These are phyloP conservation scores for Dendrobium nobile DNA, from an alignment of 106 monocot genomes.

Conservation along the genomic window DNA sequence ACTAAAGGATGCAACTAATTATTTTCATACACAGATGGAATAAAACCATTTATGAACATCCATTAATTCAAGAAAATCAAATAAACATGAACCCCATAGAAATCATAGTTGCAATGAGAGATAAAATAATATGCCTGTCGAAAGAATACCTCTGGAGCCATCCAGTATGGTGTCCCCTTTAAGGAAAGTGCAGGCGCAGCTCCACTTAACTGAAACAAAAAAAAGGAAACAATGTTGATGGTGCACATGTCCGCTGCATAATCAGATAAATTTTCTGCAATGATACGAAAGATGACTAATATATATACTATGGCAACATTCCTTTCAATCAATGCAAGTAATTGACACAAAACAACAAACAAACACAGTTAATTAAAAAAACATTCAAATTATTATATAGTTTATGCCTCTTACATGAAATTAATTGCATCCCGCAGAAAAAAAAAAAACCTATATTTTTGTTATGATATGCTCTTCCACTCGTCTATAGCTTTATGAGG, in stretches of 20 bases:
- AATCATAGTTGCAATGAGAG: slow-evolving; percentile 3
- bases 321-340: background rate
- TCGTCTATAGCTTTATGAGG: background rate
- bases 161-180: slow-evolving; percentile 96
- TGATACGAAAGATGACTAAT: background rate
- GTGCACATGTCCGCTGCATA: background rate
- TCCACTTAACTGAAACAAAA: slow-evolving; percentile 54
- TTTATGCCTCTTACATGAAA: background rate
- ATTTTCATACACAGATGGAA: background rate
- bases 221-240: background rate
- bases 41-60: background rate
- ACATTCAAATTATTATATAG: background rate
- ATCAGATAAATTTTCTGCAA: background rate
- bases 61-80: background rate
- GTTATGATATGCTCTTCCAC: background rate
- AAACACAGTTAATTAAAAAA: background rate
- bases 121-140: background rate
- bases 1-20: background rate
- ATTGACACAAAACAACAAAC: background rate
- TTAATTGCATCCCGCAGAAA: background rate
- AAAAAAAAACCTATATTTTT: background rate
- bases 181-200: slow-evolving; percentile 66
- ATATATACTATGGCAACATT: background rate
- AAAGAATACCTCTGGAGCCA: slow-evolving; percentile 95
- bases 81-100: background rate